Evolutionary conservation across 805 yeast species (phyloP).

Genomic region (Saccharomycopsis microspora): DNA sequence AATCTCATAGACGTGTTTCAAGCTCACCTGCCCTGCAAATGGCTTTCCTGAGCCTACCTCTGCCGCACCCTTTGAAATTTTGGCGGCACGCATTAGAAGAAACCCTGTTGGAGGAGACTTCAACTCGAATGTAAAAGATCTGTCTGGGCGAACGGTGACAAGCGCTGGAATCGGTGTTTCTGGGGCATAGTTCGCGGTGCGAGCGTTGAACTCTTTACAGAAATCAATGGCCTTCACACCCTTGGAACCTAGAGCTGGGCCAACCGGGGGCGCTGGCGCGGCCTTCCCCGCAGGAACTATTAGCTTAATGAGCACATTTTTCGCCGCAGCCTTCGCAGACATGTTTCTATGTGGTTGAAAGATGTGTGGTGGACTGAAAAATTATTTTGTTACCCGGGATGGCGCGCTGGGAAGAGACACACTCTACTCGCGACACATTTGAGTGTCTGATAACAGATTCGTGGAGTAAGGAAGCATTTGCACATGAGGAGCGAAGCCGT

Average conservation of each 20-base stretch:
- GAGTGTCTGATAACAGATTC: no score
- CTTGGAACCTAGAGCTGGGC: constrained; percentile 96
- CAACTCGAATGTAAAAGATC: constrained; percentile 76
- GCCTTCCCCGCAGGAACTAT: constrained; percentile 97
- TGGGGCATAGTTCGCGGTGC: constrained; percentile 77
- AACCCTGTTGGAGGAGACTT: constrained; percentile 89
- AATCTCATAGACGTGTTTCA: constrained; percentile 89
- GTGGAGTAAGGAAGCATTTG: no score
- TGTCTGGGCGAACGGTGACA: constrained; percentile 82
- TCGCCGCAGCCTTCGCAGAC: constrained; percentile 25
- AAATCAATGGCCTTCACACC: constrained; percentile 98
- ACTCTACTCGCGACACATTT: no score
- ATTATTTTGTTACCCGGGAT: no score
- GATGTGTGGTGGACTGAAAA: no score
- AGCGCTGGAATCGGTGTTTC: constrained; percentile 87
- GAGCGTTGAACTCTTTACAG: constrained; percentile 95
- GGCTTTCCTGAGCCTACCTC: constrained; percentile 43
- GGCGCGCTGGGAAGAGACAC: no score
- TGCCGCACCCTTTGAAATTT: constrained; percentile 68
- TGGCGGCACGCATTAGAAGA: constrained; percentile 73
- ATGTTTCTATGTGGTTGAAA: no score
- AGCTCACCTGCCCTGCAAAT: constrained; percentile 52
- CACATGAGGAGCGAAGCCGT: no score
- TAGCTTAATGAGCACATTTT: constrained; percentile 68
- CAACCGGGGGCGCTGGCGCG: constrained; percentile 97